phyloP scores from a whole-genome alignment of 2,329 filamentous ascomycete genomes.

The Lasiodiplodia sp. region DNA sequence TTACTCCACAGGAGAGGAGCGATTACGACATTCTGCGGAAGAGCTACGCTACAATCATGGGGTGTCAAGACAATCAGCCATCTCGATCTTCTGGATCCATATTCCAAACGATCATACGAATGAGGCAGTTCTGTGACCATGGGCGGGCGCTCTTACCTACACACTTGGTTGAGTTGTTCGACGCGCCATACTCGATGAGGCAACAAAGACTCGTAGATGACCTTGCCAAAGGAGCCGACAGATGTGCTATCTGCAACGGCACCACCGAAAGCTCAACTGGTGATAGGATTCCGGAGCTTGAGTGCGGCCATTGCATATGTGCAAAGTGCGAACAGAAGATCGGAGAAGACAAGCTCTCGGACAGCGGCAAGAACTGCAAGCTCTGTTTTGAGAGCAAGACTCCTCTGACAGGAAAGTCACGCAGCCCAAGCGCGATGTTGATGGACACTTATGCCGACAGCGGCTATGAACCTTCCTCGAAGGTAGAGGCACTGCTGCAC shows the following conservation, averaged over 20 bases:
- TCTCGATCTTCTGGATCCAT: constrained; percentile 32
- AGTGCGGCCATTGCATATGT: no score
- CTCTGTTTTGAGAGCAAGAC: no score
- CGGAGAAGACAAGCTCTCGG: no score
- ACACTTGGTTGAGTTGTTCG: constrained; percentile 26
- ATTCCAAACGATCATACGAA: constrained; percentile 36
- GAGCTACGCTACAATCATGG: constrained; percentile 28
- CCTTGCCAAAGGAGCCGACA: not conserved
- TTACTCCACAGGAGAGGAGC: constrained; percentile 32
- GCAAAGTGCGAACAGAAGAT: no score
- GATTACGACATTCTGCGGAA: constrained; percentile 38
- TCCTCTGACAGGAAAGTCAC: no score
- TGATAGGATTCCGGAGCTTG: no score
- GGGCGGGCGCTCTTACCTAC: constrained; percentile 39
- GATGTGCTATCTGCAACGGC: no score
- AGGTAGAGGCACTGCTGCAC: not conserved
- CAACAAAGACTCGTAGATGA: not conserved
- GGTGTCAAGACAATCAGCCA: not conserved
- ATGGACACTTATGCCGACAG: no score
- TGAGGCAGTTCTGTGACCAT: constrained; percentile 44
- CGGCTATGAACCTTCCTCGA: not conserved
- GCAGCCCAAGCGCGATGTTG: no score
- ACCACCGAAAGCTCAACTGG: no score
- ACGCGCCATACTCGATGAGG: not conserved
- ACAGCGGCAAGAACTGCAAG: no score